Evolutionary conservation across 2,329 filamentous ascomycete genomes (phyloP).

Genomic region (Tolypocladium tundrense): DNA sequence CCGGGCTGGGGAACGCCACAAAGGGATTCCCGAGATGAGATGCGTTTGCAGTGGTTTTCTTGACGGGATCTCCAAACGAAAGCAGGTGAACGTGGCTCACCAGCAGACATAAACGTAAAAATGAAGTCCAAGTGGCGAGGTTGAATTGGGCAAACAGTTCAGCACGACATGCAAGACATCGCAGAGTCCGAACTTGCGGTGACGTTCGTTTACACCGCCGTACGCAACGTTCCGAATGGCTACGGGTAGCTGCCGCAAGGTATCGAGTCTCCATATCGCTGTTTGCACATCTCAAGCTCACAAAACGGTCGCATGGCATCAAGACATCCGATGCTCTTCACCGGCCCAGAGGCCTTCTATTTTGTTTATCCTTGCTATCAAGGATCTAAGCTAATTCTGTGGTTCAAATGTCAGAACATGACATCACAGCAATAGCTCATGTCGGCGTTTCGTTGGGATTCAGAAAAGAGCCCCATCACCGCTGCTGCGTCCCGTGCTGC

Average conservation of each 20-base stretch:
- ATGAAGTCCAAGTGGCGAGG: background rate
- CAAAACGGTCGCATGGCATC: background rate
- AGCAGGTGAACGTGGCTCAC: background rate
- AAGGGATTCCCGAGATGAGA: background rate
- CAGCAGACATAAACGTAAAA: background rate
- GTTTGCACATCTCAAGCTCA: background rate
- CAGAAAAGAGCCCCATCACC: background rate
- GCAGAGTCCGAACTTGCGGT: background rate
- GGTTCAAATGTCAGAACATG: background rate
- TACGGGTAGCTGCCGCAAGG: background rate
- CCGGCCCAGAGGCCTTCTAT: background rate
- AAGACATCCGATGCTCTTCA: background rate
- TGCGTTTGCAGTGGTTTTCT: background rate
- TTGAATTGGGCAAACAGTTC: background rate
- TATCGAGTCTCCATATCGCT: background rate
- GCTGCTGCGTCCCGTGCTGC: constrained; percentile 5
- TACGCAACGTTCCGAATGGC: background rate
- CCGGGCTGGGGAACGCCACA: background rate
- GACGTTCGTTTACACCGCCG: background rate
- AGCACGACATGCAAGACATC: background rate
- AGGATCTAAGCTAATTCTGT: background rate
- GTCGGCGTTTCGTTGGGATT: background rate
- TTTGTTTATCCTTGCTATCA: background rate
- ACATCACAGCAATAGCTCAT: background rate
- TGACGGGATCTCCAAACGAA: background rate